These are phyloP conservation scores for Botrytis aclada DNA, from an alignment of 2,329 filamentous ascomycete genomes.

Conservation along the genomic window DNA sequence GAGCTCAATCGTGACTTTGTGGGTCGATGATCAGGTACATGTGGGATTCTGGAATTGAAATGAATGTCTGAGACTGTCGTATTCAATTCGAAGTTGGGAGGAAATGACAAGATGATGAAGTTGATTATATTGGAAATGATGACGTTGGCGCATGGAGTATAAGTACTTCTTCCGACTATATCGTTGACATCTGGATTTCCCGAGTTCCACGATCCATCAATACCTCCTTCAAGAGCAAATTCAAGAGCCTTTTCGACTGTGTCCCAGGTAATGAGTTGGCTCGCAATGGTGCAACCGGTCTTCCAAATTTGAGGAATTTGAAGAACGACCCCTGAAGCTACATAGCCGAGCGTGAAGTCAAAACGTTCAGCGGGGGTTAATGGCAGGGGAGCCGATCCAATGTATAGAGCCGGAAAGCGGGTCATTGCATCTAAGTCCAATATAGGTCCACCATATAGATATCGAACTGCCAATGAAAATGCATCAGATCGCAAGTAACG, in stretches of 20 bases:
- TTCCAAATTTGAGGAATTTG: slow-evolving; percentile 52
- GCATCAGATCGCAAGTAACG: slow-evolving; percentile 53
- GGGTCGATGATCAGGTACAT: slow-evolving; percentile 31
- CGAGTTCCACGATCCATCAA: slow-evolving; percentile 40
- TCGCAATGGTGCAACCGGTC: slow-evolving; percentile 59
- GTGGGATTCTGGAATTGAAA: slow-evolving; percentile 48
- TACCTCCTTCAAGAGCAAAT: slow-evolving; percentile 52
- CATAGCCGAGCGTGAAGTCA: slow-evolving; percentile 60
- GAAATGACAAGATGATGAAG: slow-evolving; percentile 60
- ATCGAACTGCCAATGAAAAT: slow-evolving; percentile 56
- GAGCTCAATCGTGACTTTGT: slow-evolving; percentile 54
- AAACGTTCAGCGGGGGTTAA: slow-evolving; percentile 45
- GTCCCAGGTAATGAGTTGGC: slow-evolving; percentile 58
- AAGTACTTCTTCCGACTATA: slow-evolving; percentile 42
- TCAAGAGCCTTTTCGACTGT: slow-evolving; percentile 59
- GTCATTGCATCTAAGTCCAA: slow-evolving; percentile 37
- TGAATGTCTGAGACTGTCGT: slow-evolving; percentile 45
- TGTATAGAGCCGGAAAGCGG: slow-evolving; percentile 21
- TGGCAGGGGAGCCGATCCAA: slow-evolving; percentile 39
- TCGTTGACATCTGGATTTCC: slow-evolving; percentile 33
- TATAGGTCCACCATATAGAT: slow-evolving; percentile 54
- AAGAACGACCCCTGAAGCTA: slow-evolving; percentile 59
- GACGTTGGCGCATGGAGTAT: slow-evolving; percentile 53
- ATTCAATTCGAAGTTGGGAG: slow-evolving; percentile 58
- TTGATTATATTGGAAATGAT: slow-evolving; percentile 55